Base-by-base conservation (phyloP, 495 filamentous ascomycete species). In the Immersiella caudata region DNA sequence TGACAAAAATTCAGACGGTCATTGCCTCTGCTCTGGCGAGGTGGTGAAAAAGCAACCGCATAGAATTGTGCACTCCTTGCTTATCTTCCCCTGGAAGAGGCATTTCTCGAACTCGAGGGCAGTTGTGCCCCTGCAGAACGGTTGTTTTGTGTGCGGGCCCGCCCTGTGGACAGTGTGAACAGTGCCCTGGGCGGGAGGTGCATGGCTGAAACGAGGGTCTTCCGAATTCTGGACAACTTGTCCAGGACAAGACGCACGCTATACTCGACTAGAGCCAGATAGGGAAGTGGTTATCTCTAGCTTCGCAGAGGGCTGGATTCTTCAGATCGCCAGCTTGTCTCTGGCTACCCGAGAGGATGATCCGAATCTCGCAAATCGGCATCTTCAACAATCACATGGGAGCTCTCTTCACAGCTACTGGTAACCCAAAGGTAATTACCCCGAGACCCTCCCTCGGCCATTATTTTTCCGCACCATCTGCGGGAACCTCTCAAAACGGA, bases 51-150 rank as follows among this genome's bases (percentile, higher is more conserved):
- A 46, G 40, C 40, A 46, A 46, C 40, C 14, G 40, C 40, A 46
- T 12, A 12, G 40, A 46, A 46, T 18, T 14, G 29, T 8, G 9
- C 40, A 46, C 5, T 12, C 40, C 40, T 46, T 46, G 40, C 40
- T 46, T 46, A 46, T 46, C 40, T 46, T 46, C 40, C 40, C 40
- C 40, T 46, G 40, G 40, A 46, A 46, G 40, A 46, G 40, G 40
- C 40, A 46, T 46, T 46, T 46, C 11, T 46, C 40, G 9, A 14
- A 46, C 40, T 18, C 29, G 29, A 46, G 11, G 6, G 5, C 40
- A 12, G 11, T 12, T 2, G 40, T 14, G 11, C 40, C 40, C 40
- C 40, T 46, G 40, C 40, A 46, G 40, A 46, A 12, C 2, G 40
- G 9, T 12, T 46, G 9, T 46, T 46, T 12, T 46, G 40, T 46